Percentiles rank a stretch among this genome's conserved stretches.
Conservation (phyloP, 306 rosid species). For the Vigna trinervia region DNA sequence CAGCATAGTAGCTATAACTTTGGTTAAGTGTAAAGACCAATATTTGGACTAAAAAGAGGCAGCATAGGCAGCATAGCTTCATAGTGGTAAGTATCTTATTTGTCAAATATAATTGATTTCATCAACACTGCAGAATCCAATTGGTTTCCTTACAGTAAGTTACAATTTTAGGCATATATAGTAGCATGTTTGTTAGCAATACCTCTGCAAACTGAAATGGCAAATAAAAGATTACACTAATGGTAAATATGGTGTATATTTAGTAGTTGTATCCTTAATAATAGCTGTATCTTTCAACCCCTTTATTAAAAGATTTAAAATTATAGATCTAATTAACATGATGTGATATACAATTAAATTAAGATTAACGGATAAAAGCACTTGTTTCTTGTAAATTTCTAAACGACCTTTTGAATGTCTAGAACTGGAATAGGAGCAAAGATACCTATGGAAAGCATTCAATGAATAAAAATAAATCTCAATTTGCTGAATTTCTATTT, state of each 20-base stretch:
- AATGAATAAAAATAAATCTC: no score
- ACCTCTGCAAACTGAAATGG: background rate
- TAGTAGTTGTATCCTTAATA: background rate
- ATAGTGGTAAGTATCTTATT: background rate
- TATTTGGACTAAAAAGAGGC: background rate
- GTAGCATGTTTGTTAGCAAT: conserved; percentile 1
- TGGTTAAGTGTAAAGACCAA: background rate
- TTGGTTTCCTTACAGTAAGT: background rate
- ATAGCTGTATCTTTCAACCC: background rate
- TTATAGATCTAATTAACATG: background rate
- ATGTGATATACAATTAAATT: background rate
- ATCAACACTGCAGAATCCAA: background rate
- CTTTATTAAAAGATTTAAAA: background rate
- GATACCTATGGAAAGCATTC: no score
- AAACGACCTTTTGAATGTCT: no score
- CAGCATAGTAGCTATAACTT: conserved; percentile 12
- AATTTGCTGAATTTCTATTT: no score
- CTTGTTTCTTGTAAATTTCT: no score
- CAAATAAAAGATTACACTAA: background rate
- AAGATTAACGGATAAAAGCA: no score
- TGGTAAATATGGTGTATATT: no score
- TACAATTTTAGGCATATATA: background rate
- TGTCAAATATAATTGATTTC: background rate
- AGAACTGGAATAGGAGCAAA: no score
- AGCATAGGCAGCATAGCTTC: no score